Evolutionary conservation across 2,329 filamentous ascomycete genomes (phyloP), one percentile per base, ranked within the genome.

Genomic region (Pseudogymnoascus sp.): DNA sequence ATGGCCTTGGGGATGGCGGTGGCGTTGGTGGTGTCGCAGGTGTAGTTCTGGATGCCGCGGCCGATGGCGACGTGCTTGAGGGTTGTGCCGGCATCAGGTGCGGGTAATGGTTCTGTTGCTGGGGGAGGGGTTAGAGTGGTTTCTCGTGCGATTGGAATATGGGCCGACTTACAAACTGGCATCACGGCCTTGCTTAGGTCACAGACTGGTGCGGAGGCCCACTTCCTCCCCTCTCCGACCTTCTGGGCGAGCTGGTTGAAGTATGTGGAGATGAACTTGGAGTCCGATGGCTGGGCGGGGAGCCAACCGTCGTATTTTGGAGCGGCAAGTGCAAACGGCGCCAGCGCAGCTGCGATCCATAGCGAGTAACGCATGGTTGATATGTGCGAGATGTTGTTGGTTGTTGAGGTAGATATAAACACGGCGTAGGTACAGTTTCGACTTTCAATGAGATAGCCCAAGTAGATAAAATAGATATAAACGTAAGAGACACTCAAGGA

Each of bases 1-100:
- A 80, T 75, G 16, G 87, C 81, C 8, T 79, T 80, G 12, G 93
- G 93, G 0, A 77, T 77, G 0, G 85, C 82, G 3, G 82, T 83
- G 1, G 83, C 73, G 69, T 89, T 83, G 66, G 76, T 76, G 62
- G 82, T 78, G 64, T 84, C 79, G 80, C 93, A 97, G 61, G 91
- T 96, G 80, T 97, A 97, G 82, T 97, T 97, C 78, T 97, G 88
- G 6, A 90, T 95, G 65, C 93, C 93, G 50, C 91, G 88, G 70
- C 93, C 93, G 66, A 97, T 80, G 72, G 89, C 90, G 62, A 97
- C 89, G 76, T 96, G 90, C 72, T 85, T 83, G 60, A 96, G 81
- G 3, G 73, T 78, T 31, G 90, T 79, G 63, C 87, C 89, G 5
- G 78, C 68, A 0, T 84, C 77, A 12, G 86, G 85, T 6, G 79